These are phyloP conservation scores for Salix brachista DNA, from an alignment of 345 rosid genomes.

Conservation along the genomic window DNA sequence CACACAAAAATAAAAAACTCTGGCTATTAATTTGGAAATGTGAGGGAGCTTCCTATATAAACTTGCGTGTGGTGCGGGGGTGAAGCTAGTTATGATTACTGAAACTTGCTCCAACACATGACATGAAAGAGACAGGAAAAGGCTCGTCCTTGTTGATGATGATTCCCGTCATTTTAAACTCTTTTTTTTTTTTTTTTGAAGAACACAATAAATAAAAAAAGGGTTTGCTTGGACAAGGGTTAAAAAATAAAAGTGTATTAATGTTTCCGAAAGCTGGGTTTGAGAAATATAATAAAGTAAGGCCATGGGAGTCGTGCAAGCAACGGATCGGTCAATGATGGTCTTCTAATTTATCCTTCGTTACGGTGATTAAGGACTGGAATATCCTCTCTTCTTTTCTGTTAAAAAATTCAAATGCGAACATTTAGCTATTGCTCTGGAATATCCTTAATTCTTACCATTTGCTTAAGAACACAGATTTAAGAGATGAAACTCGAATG, in stretches of 20 bases:
- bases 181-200: not conserved
- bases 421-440: not conserved
- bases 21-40: not conserved
- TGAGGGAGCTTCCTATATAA: not conserved
- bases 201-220: constrained; percentile 10
- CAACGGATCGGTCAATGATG: constrained; percentile 40
- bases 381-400: not conserved
- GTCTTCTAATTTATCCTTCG: constrained; percentile 5
- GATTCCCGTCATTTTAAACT: not conserved
- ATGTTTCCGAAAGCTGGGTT: constrained; percentile 1
- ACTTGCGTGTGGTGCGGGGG: not conserved
- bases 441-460: not conserved
- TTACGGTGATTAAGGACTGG: not conserved
- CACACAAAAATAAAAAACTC: not conserved
- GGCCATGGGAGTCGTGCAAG: constrained; percentile 44
- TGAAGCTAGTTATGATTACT: constrained; percentile 33
- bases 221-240: constrained; percentile 21
- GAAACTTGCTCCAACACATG: constrained; percentile 42
- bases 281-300: constrained; percentile 9
- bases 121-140: constrained; percentile 23
- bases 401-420: not conserved
- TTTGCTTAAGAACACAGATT: not conserved
- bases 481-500: not conserved
- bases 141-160: constrained; percentile 13
- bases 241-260: constrained; percentile 9